Base-by-base conservation (phyloP, 2,329 filamentous ascomycete genomes). In the Penicillium crustosum region DNA sequence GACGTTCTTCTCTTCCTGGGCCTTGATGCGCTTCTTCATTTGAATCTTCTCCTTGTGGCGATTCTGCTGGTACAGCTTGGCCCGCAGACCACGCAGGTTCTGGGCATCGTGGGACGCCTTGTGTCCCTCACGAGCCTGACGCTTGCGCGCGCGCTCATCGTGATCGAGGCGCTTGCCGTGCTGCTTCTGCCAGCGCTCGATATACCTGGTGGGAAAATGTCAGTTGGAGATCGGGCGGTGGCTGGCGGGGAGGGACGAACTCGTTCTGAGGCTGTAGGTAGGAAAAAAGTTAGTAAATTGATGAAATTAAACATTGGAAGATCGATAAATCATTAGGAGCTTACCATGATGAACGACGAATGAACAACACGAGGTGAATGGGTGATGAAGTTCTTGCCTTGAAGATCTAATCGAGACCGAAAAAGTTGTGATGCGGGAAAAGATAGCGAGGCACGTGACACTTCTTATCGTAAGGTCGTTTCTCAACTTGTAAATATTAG, bases 11-110 rank as follows among this genome's bases (percentile, higher is more conserved):
- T 97, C 91, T 79, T 99, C 94, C 81, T 96, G 91, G 44, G 91
- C 89, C 79, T 90, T 91, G 84, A 99, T 95, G 71, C 87, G 82
- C 84, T 96, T 96, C 78, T 89, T 89, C 89, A 96, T 93, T 84
- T 96, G 91, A 74, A 96, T 96, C 88, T 99, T 99, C 83, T 99
- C 93, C 76, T 93, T 89, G 81, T 92, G 90, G 27, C 94, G 86
- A 82, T 93, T 91, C 85, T 97, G 88, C 77, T 93, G 89, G 81
- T 94, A 88, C 70, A 96, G 82, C 83, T 99, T 99, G 67, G 94
- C 94, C 62, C 91, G 84, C 68, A 97, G 86, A 64, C 94, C 94
- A 61, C 90, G 89, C 71, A 97, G 83, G 77, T 94, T 96, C 82
- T 97, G 93, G 25, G 94, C 92, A 79, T 96, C 89, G 73, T 94